phyloP scores from a whole-genome alignment of 495 filamentous ascomycete genomes.

The Mytilinidion resinicola region DNA sequence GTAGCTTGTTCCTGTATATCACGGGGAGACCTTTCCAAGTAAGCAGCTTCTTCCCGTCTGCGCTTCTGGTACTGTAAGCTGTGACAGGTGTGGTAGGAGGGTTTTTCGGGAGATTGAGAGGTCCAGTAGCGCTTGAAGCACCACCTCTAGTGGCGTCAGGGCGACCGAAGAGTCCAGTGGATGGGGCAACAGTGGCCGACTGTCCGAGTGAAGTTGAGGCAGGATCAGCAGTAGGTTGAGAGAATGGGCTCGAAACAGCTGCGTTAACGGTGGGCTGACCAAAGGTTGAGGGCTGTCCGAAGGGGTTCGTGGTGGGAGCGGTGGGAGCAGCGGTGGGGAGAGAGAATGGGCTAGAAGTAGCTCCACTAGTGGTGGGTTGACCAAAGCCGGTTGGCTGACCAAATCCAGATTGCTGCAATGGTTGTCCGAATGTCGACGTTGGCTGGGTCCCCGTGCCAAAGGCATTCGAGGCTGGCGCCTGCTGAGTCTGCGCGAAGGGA shows the following conservation, averaged over 20 bases:
- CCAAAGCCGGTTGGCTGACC: conserved; percentile 16
- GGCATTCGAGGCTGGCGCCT: no score
- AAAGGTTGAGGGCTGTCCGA: conserved; percentile 16
- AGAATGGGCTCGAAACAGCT: conserved; percentile 1
- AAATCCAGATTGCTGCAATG: neutral
- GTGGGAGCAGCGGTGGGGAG: neutral
- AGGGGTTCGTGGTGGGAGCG: conserved; percentile 4
- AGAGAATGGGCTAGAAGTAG: conserved; percentile 3
- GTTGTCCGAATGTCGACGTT: neutral
- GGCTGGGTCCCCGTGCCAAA: neutral
- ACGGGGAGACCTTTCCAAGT: conserved; percentile 54
- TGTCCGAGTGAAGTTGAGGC: neutral
- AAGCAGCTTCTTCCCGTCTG: conserved; percentile 32
- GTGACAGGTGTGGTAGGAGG: neutral
- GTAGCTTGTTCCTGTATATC: conserved; percentile 45
- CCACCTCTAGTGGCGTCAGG: neutral
- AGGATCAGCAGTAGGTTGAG: neutral
- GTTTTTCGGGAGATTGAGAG: no score
- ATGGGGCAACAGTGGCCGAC: neutral
- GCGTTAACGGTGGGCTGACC: conserved; percentile 7
- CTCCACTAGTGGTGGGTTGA: conserved; percentile 4
- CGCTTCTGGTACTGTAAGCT: conserved; percentile 39
- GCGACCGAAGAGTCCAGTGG: neutral
- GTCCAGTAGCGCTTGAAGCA: neutral
- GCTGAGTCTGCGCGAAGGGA: no score